phyloP scores from a whole-genome alignment of 768 basidiomycete species.

The Crepidotus variabilis region DNA sequence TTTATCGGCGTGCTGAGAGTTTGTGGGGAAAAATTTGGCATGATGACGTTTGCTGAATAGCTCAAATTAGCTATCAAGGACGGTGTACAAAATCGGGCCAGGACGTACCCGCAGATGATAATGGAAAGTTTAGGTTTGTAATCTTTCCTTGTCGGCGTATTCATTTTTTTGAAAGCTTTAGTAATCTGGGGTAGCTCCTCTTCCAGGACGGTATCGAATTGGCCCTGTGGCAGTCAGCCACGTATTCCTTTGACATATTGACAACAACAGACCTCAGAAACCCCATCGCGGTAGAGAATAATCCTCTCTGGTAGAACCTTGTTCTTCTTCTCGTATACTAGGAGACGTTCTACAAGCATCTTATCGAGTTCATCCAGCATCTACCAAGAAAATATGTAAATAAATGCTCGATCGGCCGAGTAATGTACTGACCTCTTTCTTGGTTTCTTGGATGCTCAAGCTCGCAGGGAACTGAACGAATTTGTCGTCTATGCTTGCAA shows the following conservation, averaged over 20 bases:
- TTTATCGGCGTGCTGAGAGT: constrained; percentile 43
- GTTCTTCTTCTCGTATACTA: constrained; percentile 52
- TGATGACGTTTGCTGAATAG: constrained; percentile 59
- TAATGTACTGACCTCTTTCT: constrained; percentile 34
- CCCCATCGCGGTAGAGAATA: constrained; percentile 76
- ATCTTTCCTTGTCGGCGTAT: constrained; percentile 33
- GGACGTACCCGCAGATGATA: constrained; percentile 62
- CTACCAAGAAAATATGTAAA: constrained; percentile 29
- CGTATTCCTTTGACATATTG: neutral
- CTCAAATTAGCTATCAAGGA: neutral
- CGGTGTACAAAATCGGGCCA: neutral
- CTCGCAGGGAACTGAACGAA: constrained; percentile 82
- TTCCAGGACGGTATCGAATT: constrained; percentile 58
- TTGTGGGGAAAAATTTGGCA: constrained; percentile 57
- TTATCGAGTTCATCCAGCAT: constrained; percentile 63
- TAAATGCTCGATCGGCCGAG: constrained; percentile 4
- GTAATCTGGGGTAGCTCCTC: constrained; percentile 62
- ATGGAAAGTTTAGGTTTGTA: constrained; percentile 69
- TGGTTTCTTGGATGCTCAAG: constrained; percentile 58
- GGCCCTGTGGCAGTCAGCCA: constrained; percentile 44
- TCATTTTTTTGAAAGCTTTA: constrained; percentile 54
- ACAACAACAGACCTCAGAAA: constrained; percentile 58
- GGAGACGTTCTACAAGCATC: constrained; percentile 73
- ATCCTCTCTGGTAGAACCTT: constrained; percentile 61
- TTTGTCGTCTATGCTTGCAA: constrained; percentile 64